Evolutionary conservation across 371 early-diverging fungal species (phyloP).

Genomic region (Mortierella sp.): DNA sequence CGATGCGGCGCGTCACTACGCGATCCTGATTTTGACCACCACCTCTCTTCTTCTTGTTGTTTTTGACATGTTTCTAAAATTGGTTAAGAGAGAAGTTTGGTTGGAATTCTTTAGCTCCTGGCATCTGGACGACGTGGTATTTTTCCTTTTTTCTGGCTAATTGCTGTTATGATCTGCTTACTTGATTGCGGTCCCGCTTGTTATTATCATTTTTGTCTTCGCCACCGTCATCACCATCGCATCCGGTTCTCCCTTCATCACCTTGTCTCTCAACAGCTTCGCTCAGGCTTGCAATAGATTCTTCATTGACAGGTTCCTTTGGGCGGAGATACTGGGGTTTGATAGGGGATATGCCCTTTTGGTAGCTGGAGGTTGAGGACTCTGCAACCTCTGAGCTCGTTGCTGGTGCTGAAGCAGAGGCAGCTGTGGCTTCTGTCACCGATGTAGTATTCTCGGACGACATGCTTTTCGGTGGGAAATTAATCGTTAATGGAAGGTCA

Average conservation of each 20-base stretch:
- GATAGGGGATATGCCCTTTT: slow-evolving; percentile 37
- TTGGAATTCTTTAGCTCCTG: not conserved
- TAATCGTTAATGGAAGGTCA: not conserved
- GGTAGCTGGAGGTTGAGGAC: slow-evolving; percentile 2
- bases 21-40: slow-evolving; percentile 59
- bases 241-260: slow-evolving; percentile 33
- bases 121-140: too few species aligned
- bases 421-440: not conserved
- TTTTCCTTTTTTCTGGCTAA: not conserved
- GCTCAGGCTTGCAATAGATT: slow-evolving; percentile 35
- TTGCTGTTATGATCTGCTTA: not conserved
- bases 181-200: slow-evolving; percentile 39
- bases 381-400: not conserved
- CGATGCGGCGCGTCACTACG: slow-evolving; percentile 53
- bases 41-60: slow-evolving; percentile 43
- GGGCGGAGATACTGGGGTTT: slow-evolving; percentile 34
- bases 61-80: slow-evolving; percentile 46
- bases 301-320: slow-evolving; percentile 29
- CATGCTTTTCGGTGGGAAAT: slow-evolving; percentile 6
- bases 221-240: not conserved
- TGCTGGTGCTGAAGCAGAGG: slow-evolving; percentile 2
- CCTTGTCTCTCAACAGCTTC: slow-evolving; percentile 44
- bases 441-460: slow-evolving; percentile 25
- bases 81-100: not conserved
- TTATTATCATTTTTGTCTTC: slow-evolving; percentile 30